Conservation (phyloP, 1,139 yeast genomes). For the Magnusiomyces paraingens region DNA sequence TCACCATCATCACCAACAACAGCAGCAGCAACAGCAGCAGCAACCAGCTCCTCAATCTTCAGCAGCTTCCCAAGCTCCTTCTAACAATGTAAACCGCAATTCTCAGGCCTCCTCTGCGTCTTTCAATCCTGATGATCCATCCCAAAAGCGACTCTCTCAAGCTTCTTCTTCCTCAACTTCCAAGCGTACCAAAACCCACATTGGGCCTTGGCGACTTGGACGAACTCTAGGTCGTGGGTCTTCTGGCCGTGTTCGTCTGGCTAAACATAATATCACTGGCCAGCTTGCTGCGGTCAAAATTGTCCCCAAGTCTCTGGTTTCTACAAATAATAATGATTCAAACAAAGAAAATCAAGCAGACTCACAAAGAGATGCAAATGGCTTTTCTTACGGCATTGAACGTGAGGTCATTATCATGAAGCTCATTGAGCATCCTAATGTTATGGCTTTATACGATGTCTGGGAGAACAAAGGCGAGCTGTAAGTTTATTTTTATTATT, state of each 20-base stretch:
- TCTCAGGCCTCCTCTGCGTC: not conserved
- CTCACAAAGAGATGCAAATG: conserved; percentile 3
- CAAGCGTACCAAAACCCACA: conserved; percentile 54
- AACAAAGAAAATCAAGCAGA: conserved; percentile 10
- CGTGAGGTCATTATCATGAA: conserved; percentile 92
- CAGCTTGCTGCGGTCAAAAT: conserved; percentile 95
- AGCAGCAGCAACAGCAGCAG: not conserved
- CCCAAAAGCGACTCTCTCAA: conserved; percentile 50
- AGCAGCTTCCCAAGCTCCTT: not conserved
- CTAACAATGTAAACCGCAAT: not conserved
- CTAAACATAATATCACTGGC: conserved; percentile 77
- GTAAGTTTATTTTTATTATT: conserved; percentile 18
- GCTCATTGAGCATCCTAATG: conserved; percentile 85
- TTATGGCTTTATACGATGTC: conserved; percentile 92
- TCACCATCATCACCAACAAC: not conserved
- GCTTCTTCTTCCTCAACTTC: conserved; percentile 41
- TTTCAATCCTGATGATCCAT: not conserved
- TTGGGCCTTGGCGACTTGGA: conserved; percentile 97
- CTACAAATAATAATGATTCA: conserved; percentile 32
- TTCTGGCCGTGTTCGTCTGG: conserved; percentile 88
- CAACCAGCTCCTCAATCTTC: not conserved
- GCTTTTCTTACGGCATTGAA: conserved; percentile 80
- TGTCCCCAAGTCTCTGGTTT: conserved; percentile 70
- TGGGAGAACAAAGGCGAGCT: conserved; percentile 97
- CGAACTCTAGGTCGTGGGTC: conserved; percentile 92